Conservation (phyloP, 352 stramenopile genomes). For the Pythium coloratum region DNA sequence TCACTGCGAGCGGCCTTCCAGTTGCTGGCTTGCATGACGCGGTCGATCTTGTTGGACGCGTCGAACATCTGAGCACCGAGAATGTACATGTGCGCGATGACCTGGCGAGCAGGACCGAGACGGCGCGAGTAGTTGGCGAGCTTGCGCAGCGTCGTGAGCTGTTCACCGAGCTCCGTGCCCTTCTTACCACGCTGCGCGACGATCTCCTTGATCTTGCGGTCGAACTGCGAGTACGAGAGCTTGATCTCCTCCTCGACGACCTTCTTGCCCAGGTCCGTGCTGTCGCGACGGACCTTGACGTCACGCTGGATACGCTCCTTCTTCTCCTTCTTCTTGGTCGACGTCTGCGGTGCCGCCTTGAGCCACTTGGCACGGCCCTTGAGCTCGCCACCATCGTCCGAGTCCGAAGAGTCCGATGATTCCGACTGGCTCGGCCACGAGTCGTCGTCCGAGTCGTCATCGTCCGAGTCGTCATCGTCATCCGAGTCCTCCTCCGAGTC, state of each 20-base stretch:
- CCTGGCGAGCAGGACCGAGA: constrained; percentile 70
- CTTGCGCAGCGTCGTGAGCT: constrained; percentile 71
- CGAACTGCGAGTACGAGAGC: constrained; percentile 75
- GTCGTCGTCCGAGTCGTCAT: constrained; percentile 37
- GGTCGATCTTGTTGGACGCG: constrained; percentile 82
- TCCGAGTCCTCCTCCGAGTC: constrained; percentile 24
- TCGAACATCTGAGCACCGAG: constrained; percentile 83
- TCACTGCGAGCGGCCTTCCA: constrained; percentile 77
- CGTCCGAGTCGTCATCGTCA: constrained; percentile 32
- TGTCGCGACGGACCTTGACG: constrained; percentile 50
- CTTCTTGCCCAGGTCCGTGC: constrained; percentile 49
- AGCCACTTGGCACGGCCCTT: constrained; percentile 96
- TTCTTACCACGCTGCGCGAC: constrained; percentile 84
- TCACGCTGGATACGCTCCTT: constrained; percentile 28
- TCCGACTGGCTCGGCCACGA: constrained; percentile 42
- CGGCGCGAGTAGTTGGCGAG: constrained; percentile 78
- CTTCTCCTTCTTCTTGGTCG: constrained; percentile 51
- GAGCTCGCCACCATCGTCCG: constrained; percentile 86
- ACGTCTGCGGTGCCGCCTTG: constrained; percentile 87
- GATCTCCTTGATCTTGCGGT: constrained; percentile 84
- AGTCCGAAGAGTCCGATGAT: constrained; percentile 61
- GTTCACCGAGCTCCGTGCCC: constrained; percentile 70
- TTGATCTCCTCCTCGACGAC: constrained; percentile 81
- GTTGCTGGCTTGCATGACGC: constrained; percentile 74
- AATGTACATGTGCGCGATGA: constrained; percentile 83